These are phyloP conservation scores for Lipomyces yamadae DNA, from an alignment of 805 yeast species.

Conservation along the genomic window DNA sequence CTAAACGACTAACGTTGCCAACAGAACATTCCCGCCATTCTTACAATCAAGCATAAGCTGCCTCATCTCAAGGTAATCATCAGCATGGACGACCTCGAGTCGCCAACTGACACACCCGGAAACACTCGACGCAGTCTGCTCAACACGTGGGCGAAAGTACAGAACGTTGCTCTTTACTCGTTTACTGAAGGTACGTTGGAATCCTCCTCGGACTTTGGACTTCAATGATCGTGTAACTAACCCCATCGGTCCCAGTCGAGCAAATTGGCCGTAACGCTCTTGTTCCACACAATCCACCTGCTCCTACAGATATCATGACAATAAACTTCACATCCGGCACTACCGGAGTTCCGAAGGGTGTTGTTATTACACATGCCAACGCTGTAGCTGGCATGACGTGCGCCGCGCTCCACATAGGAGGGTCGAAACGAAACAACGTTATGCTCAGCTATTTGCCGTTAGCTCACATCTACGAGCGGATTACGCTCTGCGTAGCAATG, in stretches of 20 bases:
- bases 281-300: conserved; percentile 53
- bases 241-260: conserved; percentile 49
- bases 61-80: conserved; percentile 57
- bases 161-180: conserved; percentile 25
- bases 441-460: conserved; percentile 55
- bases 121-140: conserved; percentile 47
- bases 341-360: conserved; percentile 80
- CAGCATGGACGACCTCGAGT: conserved; percentile 56
- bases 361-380: conserved; percentile 57
- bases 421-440: conserved; percentile 48
- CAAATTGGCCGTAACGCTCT: conserved; percentile 55
- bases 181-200: conserved; percentile 19
- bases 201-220: no score
- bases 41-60: conserved; percentile 53
- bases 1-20: not conserved
- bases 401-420: conserved; percentile 4
- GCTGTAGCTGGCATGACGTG: conserved; percentile 33
- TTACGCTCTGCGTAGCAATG: conserved; percentile 51
- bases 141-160: conserved; percentile 27
- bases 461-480: conserved; percentile 64
- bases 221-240: conserved; percentile 27
- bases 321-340: conserved; percentile 78
- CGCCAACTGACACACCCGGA: conserved; percentile 41
- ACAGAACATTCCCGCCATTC: conserved; percentile 53
- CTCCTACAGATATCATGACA: conserved; percentile 59